phyloP scores from a whole-genome alignment of 2,329 filamentous ascomycete genomes.

The Fusarium sp. region DNA sequence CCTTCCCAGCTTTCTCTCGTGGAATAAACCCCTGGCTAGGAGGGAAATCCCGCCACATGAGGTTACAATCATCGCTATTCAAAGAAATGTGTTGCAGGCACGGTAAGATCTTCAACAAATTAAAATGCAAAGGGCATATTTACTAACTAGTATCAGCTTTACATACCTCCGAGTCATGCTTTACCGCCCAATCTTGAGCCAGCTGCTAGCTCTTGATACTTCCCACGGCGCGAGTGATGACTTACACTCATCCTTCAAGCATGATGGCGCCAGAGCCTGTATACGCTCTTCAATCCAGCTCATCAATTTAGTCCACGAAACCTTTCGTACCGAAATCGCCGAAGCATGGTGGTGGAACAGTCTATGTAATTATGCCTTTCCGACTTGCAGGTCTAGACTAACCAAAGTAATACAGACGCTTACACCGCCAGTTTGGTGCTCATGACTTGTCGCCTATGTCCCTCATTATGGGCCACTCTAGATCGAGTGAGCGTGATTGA shows the following conservation, averaged over 20 bases:
- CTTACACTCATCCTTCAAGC: not conserved
- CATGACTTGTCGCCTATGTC: not conserved
- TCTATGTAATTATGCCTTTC: not conserved
- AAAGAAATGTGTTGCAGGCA: not conserved
- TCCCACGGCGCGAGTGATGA: not conserved
- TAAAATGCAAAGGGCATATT: too few relatives aligned
- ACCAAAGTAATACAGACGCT: not conserved
- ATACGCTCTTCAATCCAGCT: not conserved
- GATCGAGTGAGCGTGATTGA: not conserved
- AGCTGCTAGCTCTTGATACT: not conserved
- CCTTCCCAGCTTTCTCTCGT: not conserved
- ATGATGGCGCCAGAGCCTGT: not conserved
- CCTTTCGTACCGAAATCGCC: not conserved
- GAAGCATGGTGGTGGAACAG: slow-evolving; percentile 8
- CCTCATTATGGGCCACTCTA: not conserved
- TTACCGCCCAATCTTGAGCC: not conserved
- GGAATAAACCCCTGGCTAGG: not conserved
- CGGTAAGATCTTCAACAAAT: not conserved
- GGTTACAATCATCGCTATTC: not conserved
- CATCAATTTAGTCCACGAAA: not conserved
- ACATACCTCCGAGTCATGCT: not conserved
- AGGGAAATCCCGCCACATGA: not conserved
- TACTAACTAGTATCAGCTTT: not conserved
- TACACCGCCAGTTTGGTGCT: not conserved
- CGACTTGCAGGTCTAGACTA: fast-evolving